These are phyloP conservation scores for Tylopilus plumbeoviolaceoides DNA, from an alignment of 768 basidiomycete genomes.

Conservation along the genomic window DNA sequence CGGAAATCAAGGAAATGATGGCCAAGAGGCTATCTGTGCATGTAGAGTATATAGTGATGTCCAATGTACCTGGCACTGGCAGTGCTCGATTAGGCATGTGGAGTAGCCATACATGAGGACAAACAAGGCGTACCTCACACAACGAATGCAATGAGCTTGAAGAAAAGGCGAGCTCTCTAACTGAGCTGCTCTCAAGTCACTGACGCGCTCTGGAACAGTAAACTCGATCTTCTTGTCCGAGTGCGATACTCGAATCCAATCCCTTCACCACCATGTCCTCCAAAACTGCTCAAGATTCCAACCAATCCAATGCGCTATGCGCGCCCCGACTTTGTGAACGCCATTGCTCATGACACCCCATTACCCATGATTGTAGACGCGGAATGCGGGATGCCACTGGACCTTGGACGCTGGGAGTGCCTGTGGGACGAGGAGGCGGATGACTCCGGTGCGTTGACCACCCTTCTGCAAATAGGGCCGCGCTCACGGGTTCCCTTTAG, in stretches of 20 bases:
- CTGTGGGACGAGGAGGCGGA: slow-evolving; percentile 80
- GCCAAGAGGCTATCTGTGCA: too few species aligned
- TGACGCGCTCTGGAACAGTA: slow-evolving; percentile 40
- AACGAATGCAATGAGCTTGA: slow-evolving; percentile 45
- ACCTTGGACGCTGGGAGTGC: slow-evolving; percentile 77
- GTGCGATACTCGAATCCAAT: slow-evolving; percentile 94
- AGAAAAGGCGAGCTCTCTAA: slow-evolving; percentile 43
- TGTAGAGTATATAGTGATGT: too few species aligned
- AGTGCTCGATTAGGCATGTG: too few species aligned
- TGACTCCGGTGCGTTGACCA: slow-evolving; percentile 50
- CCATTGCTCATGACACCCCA: slow-evolving; percentile 74
- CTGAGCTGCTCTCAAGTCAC: not conserved
- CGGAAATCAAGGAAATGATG: not conserved
- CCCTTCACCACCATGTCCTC: slow-evolving; percentile 94
- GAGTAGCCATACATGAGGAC: not conserved
- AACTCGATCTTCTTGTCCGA: slow-evolving; percentile 87
- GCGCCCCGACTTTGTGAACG: slow-evolving; percentile 77
- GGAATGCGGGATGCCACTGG: slow-evolving; percentile 94
- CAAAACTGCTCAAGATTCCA: slow-evolving; percentile 89
- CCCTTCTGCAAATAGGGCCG: not conserved
- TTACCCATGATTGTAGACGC: slow-evolving; percentile 96
- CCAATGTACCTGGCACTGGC: too few species aligned
- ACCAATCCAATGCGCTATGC: slow-evolving; percentile 88
- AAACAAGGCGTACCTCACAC: too few species aligned
- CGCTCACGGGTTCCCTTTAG: slow-evolving; percentile 22